Conservation (phyloP, 2,329 filamentous ascomycete genomes). For the Emydomyces testavorans region DNA sequence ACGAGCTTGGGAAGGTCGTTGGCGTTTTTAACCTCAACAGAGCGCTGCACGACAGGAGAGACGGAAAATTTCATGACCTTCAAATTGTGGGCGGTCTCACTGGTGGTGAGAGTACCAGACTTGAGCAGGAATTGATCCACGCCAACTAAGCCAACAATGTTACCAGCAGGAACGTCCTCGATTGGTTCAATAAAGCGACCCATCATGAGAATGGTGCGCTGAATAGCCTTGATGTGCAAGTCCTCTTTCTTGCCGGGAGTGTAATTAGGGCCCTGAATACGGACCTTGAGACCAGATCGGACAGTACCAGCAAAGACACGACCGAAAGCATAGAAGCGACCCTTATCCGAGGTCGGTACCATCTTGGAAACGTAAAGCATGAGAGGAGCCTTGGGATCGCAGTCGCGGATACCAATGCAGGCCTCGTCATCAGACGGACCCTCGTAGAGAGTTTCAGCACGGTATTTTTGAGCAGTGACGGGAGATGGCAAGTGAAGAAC, state of each 20-base stretch:
- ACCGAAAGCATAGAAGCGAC: slow-evolving; percentile 99
- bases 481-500: slow-evolving; percentile 97
- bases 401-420: slow-evolving; percentile 95
- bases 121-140: slow-evolving; percentile 99
- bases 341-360: slow-evolving; percentile 99
- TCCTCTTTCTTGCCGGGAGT: slow-evolving; percentile 96
- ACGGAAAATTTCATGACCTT: slow-evolving; percentile 99
- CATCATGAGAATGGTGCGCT: slow-evolving; percentile 99
- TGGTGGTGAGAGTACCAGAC: slow-evolving; percentile 97
- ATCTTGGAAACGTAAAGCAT: slow-evolving; percentile 99
- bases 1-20: slow-evolving; percentile 99
- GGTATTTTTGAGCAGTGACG: slow-evolving; percentile 91
- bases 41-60: slow-evolving; percentile 94
- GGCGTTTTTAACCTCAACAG: slow-evolving; percentile 99
- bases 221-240: slow-evolving; percentile 97
- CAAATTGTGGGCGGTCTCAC: slow-evolving; percentile 96
- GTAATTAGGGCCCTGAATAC: slow-evolving; percentile 99
- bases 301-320: slow-evolving; percentile 99
- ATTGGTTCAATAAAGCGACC: slow-evolving; percentile 98
- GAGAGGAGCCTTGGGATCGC: slow-evolving; percentile 92
- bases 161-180: slow-evolving; percentile 96
- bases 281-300: slow-evolving; percentile 95
- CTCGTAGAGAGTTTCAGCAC: slow-evolving; percentile 97
- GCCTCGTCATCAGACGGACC: slow-evolving; percentile 86
- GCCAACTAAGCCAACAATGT: slow-evolving; percentile 99